Conservation (phyloP, 129 eudicot species). For the Escallonia rubra region DNA sequence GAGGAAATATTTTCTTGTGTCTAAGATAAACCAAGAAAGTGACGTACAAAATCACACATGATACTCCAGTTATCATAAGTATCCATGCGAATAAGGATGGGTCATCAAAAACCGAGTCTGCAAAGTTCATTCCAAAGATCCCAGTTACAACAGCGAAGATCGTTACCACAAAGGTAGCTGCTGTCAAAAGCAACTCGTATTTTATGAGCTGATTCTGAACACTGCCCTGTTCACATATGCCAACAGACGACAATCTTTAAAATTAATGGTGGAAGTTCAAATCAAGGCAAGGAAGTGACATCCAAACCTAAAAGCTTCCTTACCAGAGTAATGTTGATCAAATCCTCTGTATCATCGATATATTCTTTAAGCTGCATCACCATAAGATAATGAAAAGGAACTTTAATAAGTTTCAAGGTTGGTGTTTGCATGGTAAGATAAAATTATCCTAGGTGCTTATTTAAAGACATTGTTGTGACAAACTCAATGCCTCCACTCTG, state of each 20-base stretch:
- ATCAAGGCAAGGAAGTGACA: background rate
- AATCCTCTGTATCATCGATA: conserved; percentile 96
- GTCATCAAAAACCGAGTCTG: conserved; percentile 54
- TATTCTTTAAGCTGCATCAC: conserved; percentile 89
- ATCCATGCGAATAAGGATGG: conserved; percentile 82
- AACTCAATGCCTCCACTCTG: background rate
- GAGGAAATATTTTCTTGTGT: conserved; percentile 81
- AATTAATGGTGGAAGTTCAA: background rate
- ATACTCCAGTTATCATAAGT: conserved; percentile 43
- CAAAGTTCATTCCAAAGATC: conserved; percentile 94
- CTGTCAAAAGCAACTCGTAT: conserved; percentile 88
- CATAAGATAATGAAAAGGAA: conserved; percentile 2
- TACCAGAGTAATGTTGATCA: conserved; percentile 86
- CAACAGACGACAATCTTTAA: background rate
- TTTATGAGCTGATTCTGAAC: conserved; percentile 96
- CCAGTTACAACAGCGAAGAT: conserved; percentile 92
- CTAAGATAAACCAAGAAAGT: conserved; percentile 70
- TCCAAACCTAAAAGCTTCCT: conserved; percentile 10
- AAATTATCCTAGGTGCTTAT: background rate
- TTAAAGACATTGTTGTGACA: background rate
- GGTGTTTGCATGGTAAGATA: background rate
- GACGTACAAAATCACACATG: conserved; percentile 49
- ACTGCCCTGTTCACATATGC: conserved; percentile 60
- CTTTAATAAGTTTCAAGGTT: background rate
- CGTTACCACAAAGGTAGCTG: conserved; percentile 87